phyloP scores from a whole-genome alignment of 306 rosid species.

The Quillaja saponaria region DNA sequence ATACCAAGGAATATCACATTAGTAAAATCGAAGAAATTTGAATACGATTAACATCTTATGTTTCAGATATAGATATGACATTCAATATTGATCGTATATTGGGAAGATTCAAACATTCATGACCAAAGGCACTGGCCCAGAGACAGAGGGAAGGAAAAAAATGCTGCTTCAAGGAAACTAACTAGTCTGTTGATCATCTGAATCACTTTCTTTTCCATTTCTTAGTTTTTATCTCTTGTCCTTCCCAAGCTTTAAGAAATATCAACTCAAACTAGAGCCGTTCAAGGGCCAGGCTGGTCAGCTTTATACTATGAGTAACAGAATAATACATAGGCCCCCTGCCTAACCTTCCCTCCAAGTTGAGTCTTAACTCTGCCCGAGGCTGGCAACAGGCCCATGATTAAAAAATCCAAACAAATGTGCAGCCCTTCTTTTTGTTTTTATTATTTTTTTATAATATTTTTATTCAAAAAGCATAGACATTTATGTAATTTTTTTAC shows the following conservation, averaged over 20 bases:
- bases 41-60: conserved; percentile 26
- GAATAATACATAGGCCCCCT: conserved; percentile 9
- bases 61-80: conserved; percentile 18
- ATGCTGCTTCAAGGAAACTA: conserved; percentile 14
- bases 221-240: neutral
- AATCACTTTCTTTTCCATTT: neutral
- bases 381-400: too few species aligned
- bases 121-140: conserved; percentile 16
- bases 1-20: conserved; percentile 39
- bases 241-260: conserved; percentile 17
- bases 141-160: too few species aligned
- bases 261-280: conserved; percentile 15
- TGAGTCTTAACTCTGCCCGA: too few species aligned
- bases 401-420: too few species aligned
- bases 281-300: neutral
- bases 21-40: conserved; percentile 29
- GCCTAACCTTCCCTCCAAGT: too few species aligned
- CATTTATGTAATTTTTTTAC: too few species aligned
- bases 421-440: too few species aligned
- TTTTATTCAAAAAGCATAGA: too few species aligned
- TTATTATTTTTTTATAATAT: too few species aligned
- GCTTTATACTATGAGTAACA: neutral
- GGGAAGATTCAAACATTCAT: conserved; percentile 17
- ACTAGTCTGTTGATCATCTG: neutral
- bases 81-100: conserved; percentile 14